Conservation (phyloP, 768 basidiomycete species). For the Crassisporium funariophilum region DNA sequence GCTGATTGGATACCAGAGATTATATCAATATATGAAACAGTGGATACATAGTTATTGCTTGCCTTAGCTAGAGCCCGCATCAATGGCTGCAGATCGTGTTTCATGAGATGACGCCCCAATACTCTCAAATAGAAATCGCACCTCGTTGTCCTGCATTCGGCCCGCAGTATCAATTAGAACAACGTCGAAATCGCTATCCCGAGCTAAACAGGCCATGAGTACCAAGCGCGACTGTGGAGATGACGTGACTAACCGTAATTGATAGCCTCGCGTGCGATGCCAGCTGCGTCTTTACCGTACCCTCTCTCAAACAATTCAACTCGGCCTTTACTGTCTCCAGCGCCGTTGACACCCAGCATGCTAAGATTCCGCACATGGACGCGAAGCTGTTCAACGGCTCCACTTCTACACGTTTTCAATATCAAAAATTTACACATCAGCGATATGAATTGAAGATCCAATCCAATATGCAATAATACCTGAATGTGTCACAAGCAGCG, state of each 20-base stretch:
- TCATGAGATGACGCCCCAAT: slow-evolving; percentile 7
- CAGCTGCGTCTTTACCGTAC: slow-evolving; percentile 99
- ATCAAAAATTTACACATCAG: too few relatives aligned
- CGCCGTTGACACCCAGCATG: slow-evolving; percentile 74
- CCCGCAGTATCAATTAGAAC: slow-evolving; percentile 98
- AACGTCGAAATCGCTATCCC: slow-evolving; percentile 91
- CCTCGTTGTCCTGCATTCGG: slow-evolving; percentile 99
- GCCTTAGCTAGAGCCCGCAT: slow-evolving; percentile 99
- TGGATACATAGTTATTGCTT: neutral
- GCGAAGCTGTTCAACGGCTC: slow-evolving; percentile 95
- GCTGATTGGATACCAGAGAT: slow-evolving; percentile 42
- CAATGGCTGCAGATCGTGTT: slow-evolving; percentile 59
- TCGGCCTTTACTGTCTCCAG: slow-evolving; percentile 66
- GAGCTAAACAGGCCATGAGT: slow-evolving; percentile 48
- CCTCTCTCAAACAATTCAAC: slow-evolving; percentile 96
- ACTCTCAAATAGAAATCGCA: slow-evolving; percentile 30
- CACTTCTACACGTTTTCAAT: slow-evolving; percentile 57
- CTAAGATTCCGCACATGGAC: slow-evolving; percentile 95
- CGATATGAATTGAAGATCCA: too few relatives aligned
- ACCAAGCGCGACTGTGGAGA: neutral
- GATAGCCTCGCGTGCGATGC: slow-evolving; percentile 95
- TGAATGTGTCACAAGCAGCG: slow-evolving; percentile 97
- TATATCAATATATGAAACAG: slow-evolving; percentile 5
- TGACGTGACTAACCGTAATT: slow-evolving; percentile 63
- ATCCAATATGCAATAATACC: slow-evolving; percentile 48